Evolutionary conservation across 805 yeast species (phyloP).

Genomic region (Kuraishia piskuri): DNA sequence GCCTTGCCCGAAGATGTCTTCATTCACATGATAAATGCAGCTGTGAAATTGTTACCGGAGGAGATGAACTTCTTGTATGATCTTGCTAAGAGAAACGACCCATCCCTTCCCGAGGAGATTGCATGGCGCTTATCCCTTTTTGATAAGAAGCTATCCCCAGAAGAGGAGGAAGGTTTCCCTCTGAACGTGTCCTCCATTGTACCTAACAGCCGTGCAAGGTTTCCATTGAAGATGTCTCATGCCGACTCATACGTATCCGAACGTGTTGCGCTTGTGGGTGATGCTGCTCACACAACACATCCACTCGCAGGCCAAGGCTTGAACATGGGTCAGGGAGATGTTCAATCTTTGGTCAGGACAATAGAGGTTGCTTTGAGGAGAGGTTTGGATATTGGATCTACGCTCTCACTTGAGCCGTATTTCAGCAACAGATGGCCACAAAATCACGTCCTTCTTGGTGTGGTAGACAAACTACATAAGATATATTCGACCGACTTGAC

Average conservation of each 20-base stretch:
- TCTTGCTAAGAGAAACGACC: constrained; percentile 25
- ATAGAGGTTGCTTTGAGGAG: constrained; percentile 62
- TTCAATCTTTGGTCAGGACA: constrained; percentile 57
- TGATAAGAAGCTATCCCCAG: constrained; percentile 21
- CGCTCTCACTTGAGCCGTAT: constrained; percentile 77
- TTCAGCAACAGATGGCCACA: constrained; percentile 74
- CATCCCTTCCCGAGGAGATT: constrained; percentile 54
- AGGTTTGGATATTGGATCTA: constrained; percentile 84
- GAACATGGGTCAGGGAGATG: constrained; percentile 96
- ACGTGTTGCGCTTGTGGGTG: constrained; percentile 90
- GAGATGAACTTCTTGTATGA: constrained; percentile 69
- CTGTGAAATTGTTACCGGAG: constrained; percentile 64
- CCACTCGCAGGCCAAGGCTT: constrained; percentile 98
- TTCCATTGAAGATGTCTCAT: constrained; percentile 83
- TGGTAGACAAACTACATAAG: constrained; percentile 88
- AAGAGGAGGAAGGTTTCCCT: constrained; percentile 58
- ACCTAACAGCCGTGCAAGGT: constrained; percentile 66
- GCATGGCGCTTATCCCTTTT: constrained; percentile 54
- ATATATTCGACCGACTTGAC: constrained; percentile 64
- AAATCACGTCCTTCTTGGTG: constrained; percentile 76
- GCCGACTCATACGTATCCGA: constrained; percentile 84
- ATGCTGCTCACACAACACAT: constrained; percentile 96
- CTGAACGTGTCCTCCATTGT: constrained; percentile 52
- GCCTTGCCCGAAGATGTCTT: constrained; percentile 55
- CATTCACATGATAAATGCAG: constrained; percentile 73